Percentiles rank a stretch among this genome's conserved stretches.
phyloP scores from a whole-genome alignment of 441 rosid species.

The Euphorbia schlechtendalii region DNA sequence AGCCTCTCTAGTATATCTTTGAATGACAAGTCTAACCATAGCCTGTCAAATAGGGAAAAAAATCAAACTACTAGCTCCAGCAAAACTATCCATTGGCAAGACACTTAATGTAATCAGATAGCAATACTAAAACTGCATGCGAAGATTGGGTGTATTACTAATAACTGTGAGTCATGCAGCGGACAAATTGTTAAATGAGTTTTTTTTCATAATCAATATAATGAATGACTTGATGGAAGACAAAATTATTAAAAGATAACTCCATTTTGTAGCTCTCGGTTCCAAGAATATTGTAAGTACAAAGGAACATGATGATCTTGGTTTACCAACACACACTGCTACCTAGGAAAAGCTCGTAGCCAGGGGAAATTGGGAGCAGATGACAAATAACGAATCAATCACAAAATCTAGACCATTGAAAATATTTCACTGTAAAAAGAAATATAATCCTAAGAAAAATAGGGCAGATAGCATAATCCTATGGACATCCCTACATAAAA shows the following conservation, averaged over 20 bases:
- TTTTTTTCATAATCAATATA: no score
- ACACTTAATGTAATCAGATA: not conserved
- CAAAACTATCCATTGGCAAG: no score
- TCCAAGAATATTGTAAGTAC: no score
- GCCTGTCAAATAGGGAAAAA: slow-evolving; percentile 36
- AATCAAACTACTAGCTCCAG: no score
- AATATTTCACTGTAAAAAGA: not conserved
- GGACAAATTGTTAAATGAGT: not conserved
- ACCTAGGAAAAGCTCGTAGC: not conserved
- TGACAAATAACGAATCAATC: slow-evolving; percentile 6
- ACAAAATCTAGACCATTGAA: not conserved
- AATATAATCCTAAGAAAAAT: not conserved
- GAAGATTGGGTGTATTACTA: not conserved
- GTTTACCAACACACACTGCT: no score
- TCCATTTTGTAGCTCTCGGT: no score
- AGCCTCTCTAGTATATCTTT: slow-evolving; percentile 96
- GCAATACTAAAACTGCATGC: not conserved
- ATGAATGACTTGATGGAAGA: no score
- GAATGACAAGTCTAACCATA: slow-evolving; percentile 79
- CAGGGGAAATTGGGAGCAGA: not conserved
- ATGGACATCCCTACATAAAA: not conserved
- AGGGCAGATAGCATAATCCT: no score
- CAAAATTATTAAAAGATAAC: no score
- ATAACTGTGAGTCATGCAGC: not conserved
- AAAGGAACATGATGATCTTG: no score